These are phyloP conservation scores for Arthrobotrys conoides DNA, from an alignment of 2,329 filamentous ascomycete genomes.

Conservation along the genomic window DNA sequence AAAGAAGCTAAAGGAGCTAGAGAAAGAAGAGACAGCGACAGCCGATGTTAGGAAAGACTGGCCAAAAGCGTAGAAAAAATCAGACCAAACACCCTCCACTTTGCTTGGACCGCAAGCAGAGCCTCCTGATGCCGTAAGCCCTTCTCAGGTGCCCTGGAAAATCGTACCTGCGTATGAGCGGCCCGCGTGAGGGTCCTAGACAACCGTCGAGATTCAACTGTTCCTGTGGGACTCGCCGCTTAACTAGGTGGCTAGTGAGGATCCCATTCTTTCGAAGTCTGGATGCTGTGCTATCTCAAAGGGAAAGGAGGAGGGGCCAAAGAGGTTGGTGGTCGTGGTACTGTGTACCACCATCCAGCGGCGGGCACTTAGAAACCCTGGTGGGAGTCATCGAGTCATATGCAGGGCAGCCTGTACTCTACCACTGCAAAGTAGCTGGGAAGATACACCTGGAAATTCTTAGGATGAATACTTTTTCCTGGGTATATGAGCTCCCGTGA, in stretches of 20 bases:
- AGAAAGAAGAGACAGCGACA: constrained; percentile 17
- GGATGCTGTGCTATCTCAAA: constrained; percentile 23
- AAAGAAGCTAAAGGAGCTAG: constrained; percentile 15
- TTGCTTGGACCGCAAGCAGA: constrained; percentile 21
- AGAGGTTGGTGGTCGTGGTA: neutral
- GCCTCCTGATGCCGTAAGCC: constrained; percentile 60
- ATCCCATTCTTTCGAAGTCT: constrained; percentile 16
- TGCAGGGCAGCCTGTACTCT: constrained; percentile 31
- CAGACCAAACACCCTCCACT: constrained; percentile 31
- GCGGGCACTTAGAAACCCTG: constrained; percentile 20
- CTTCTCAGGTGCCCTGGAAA: constrained; percentile 12
- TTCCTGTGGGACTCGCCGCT: constrained; percentile 28
- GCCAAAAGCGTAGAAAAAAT: constrained; percentile 58
- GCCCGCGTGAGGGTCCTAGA: constrained; percentile 58
- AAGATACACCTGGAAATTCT: constrained; percentile 1
- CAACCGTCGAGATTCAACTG: constrained; percentile 28
- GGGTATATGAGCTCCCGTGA: constrained; percentile 53
- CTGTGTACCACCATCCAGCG: constrained; percentile 1
- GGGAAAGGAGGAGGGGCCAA: constrained; percentile 8
- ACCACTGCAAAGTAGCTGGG: constrained; percentile 2
- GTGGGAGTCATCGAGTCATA: constrained; percentile 51
- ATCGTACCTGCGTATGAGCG: constrained; percentile 61
- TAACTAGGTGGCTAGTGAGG: constrained; percentile 41
- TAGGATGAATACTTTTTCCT: constrained; percentile 16
- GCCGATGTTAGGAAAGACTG: constrained; percentile 28